These are phyloP conservation scores for Cystofilobasidium ferigula DNA, from an alignment of 768 basidiomycete genomes.

Conservation along the genomic window DNA sequence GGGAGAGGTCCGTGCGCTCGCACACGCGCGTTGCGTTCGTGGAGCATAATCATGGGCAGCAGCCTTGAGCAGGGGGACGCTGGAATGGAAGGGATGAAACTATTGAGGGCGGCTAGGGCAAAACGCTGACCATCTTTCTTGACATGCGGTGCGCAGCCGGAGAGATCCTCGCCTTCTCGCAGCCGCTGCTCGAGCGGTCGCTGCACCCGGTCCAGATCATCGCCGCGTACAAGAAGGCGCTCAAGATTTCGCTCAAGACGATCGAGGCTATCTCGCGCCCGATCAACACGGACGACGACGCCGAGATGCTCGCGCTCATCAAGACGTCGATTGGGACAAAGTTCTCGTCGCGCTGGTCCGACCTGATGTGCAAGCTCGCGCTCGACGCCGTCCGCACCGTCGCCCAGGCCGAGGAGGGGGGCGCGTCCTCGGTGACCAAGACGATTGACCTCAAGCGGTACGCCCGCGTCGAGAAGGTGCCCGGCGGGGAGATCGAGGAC, in stretches of 20 bases:
- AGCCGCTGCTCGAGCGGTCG: slow-evolving; percentile 84
- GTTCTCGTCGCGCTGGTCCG: slow-evolving; percentile 90
- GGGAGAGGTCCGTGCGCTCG: too few species aligned
- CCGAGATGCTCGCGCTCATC: slow-evolving; percentile 90
- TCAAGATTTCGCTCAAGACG: slow-evolving; percentile 80
- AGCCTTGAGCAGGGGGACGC: too few species aligned
- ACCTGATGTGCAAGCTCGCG: slow-evolving; percentile 93
- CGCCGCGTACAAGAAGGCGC: slow-evolving; percentile 90
- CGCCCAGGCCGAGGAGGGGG: slow-evolving; percentile 52
- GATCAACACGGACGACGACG: slow-evolving; percentile 72
- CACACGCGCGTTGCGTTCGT: too few species aligned
- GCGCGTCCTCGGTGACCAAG: slow-evolving; percentile 43
- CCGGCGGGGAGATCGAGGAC: slow-evolving; percentile 94
- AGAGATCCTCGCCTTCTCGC: slow-evolving; percentile 90
- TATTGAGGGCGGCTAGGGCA: too few species aligned
- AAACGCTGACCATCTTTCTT: background rate
- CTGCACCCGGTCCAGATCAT: slow-evolving; percentile 99
- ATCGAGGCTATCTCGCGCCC: slow-evolving; percentile 78
- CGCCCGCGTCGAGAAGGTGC: slow-evolving; percentile 91
- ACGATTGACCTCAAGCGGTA: slow-evolving; percentile 98
- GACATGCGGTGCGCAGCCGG: slow-evolving; percentile 50
- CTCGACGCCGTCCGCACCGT: slow-evolving; percentile 85
- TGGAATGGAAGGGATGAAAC: background rate
- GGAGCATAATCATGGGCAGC: too few species aligned
- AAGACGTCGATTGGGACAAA: slow-evolving; percentile 98